Percentiles rank a stretch among this genome's conserved stretches.
These are phyloP conservation scores for Capsella rubella DNA, from an alignment of 441 rosid genomes.

Conservation along the genomic window DNA sequence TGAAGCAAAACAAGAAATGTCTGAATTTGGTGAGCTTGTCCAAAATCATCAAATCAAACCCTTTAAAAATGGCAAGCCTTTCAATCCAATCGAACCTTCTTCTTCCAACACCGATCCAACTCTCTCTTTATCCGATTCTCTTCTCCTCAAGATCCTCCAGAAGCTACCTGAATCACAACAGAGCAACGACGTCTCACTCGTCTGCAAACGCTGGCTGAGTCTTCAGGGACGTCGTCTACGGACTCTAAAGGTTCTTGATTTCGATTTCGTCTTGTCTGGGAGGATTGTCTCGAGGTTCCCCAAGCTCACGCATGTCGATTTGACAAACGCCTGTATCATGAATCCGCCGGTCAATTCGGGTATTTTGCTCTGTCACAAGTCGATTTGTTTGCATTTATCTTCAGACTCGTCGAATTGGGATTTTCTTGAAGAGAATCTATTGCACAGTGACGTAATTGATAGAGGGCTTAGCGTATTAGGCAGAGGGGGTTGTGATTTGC, in stretches of 20 bases:
- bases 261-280: conserved; percentile 40
- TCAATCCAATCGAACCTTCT: neutral
- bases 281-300: conserved; percentile 41
- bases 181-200: conserved; percentile 27
- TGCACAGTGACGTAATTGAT: conserved; percentile 56
- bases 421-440: conserved; percentile 51
- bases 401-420: conserved; percentile 45
- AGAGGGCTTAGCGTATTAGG: conserved; percentile 57
- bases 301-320: conserved; percentile 35
- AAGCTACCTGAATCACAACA: conserved; percentile 40
- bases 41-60: neutral
- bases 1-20: conserved; percentile 17
- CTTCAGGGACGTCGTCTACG: conserved; percentile 34
- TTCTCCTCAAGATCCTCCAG: conserved; percentile 41
- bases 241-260: conserved; percentile 33
- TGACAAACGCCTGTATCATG: conserved; percentile 22
- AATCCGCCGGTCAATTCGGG: conserved; percentile 38
- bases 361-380: conserved; percentile 54
- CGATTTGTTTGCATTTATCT: conserved; percentile 48
- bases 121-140: conserved; percentile 41
- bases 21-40: conserved; percentile 3
- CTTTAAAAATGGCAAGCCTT: neutral
- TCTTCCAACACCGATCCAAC: conserved; percentile 28
- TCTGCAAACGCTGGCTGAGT: conserved; percentile 45
- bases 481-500: conserved; percentile 59